Evolutionary conservation across 164 flowering plant species (phyloP), one percentile per base, ranked within the genome.

Genomic region (Tetracentron sinense): DNA sequence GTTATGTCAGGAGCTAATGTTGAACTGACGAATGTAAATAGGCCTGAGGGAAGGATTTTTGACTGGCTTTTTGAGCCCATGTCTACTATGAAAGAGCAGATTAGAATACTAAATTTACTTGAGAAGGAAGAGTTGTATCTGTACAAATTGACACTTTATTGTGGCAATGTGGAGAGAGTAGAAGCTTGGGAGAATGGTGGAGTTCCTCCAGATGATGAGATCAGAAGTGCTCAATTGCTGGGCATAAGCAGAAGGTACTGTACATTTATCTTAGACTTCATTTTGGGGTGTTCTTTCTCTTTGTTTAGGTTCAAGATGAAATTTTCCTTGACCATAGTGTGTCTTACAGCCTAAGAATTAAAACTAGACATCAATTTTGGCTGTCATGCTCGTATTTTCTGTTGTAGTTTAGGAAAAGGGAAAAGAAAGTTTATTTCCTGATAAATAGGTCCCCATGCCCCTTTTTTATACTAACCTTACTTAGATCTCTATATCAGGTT

Each of bases 1-100:
- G 28, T 58, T 48, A 20, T 35, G 38, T 67, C 75, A 79, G 79
- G 82, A 65, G 72, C 71, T 54, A 67, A 61, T 53, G 65, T 72
- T 56, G 78, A 76, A 56, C 19, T 76, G 33, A 75, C 77, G 20
- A 62, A 57, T 55, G 33, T 63, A 48, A 80, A 80, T 57, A 75
- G 78, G 64, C 81, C 83, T 3, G 80, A 74, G 51, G 83, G 77
- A 53, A 72, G 77, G 60, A 68, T 72, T 56, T 79, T 80, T 49
- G 83, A 80, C 49, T 80, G 83, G 83, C 58, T 80, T n/a, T 77
- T 69, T 63, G 77, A 77, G 27, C 83, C 81, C 15, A 75, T 80
- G 79, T 61, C 60, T 53, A 26, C 73, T 25, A 72, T 68, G 70
- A 77, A 77, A 60, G 77, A 80, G 62, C 79, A 80, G 59, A 62